phyloP scores from a whole-genome alignment of 306 rosid genomes.

The Vachellia collinsii region DNA sequence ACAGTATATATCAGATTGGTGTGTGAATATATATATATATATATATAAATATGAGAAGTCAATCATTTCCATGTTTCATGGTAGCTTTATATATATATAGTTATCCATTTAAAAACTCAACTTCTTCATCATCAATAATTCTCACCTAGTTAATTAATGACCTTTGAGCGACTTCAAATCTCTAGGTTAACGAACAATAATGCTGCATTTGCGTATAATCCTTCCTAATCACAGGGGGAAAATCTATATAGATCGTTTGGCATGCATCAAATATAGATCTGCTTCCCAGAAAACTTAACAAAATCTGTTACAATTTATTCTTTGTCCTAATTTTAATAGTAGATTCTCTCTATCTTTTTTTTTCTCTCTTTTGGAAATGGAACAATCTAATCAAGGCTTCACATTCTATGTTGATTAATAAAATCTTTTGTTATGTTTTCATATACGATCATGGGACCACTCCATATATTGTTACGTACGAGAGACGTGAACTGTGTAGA shows the following conservation, averaged over 20 bases:
- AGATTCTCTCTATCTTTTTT: background rate
- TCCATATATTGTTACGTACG: background rate
- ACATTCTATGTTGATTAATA: background rate
- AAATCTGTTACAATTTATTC: background rate
- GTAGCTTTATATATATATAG: slow-evolving; percentile 1
- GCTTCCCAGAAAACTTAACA: background rate
- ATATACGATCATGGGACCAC: background rate
- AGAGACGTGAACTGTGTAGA: background rate
- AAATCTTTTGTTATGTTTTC: slow-evolving; percentile 13
- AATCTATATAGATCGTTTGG: background rate
- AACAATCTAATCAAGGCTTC: slow-evolving; percentile 4
- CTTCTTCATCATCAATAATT: slow-evolving; percentile 17
- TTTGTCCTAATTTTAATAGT: background rate
- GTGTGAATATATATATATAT: background rate
- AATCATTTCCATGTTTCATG: slow-evolving; percentile 26
- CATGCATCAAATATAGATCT: background rate
- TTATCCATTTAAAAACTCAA: background rate
- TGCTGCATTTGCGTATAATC: background rate
- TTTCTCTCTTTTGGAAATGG: slow-evolving; percentile 3
- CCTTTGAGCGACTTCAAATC: slow-evolving; percentile 29
- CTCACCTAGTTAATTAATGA: slow-evolving; percentile 18
- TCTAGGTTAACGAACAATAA: slow-evolving; percentile 8
- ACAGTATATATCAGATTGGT: background rate
- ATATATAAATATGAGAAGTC: slow-evolving; percentile 2
- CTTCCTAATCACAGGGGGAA: background rate